Percentiles rank a stretch among this genome's conserved stretches.
Conservation (phyloP, 345 rosid species). For the Eucalyptus sideroxylon region DNA sequence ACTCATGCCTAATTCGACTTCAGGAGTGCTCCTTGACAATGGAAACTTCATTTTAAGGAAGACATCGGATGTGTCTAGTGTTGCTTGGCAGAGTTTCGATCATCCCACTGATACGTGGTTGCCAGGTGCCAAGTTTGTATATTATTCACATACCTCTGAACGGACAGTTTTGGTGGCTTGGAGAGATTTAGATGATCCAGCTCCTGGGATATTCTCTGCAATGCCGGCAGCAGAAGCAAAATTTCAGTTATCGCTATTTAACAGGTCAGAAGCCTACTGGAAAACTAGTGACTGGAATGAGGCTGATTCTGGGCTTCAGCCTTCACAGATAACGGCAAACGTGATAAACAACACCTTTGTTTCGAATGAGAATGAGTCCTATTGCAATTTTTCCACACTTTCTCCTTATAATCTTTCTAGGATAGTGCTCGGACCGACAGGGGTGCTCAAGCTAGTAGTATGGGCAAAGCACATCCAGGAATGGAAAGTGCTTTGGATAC, state of each 20-base stretch:
- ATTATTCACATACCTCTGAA: background rate
- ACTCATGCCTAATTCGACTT: background rate
- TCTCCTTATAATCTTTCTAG: background rate
- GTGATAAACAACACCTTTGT: background rate
- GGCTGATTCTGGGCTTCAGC: background rate
- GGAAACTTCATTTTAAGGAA: background rate
- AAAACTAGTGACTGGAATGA: background rate
- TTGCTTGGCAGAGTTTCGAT: background rate
- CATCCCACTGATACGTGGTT: conserved; percentile 1
- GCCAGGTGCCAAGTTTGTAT: background rate
- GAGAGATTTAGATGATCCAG: background rate
- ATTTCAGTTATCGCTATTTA: background rate
- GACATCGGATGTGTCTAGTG: background rate
- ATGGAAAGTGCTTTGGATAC: conserved; percentile 8
- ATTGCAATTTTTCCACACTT: background rate
- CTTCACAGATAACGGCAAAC: background rate
- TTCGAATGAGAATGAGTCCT: background rate
- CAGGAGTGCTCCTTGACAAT: background rate
- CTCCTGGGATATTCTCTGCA: background rate
- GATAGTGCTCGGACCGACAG: background rate
- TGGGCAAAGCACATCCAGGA: background rate
- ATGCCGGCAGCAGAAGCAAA: background rate
- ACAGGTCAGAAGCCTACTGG: background rate
- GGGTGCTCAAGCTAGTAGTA: background rate
- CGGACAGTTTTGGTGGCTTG: background rate